Percentiles rank a stretch among this genome's conserved stretches.
Evolutionary conservation across 78 protist species (phyloP).

Genomic region (Dictyostelium firmibasis): DNA sequence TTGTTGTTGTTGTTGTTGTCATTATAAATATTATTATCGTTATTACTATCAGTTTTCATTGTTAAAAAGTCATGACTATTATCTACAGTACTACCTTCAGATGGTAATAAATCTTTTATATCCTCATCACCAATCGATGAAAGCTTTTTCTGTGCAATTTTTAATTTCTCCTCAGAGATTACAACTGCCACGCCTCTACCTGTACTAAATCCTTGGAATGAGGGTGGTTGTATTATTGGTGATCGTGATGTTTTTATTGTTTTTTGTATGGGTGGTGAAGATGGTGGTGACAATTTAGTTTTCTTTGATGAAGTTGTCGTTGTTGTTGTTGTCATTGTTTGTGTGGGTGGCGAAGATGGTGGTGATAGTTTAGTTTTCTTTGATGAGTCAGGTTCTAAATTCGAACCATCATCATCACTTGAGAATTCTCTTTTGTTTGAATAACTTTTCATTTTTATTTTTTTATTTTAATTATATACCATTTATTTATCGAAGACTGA

Average conservation of each 20-base stretch:
- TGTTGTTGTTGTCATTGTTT: not conserved
- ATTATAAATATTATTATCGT: not conserved
- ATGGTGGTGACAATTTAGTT: not conserved
- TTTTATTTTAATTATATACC: not conserved
- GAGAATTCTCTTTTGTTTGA: slow-evolving; percentile 6
- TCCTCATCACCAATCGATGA: not conserved
- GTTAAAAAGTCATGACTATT: not conserved
- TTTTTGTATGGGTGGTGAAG: not conserved
- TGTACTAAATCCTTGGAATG: not conserved
- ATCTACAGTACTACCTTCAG: not conserved
- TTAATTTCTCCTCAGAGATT: not conserved
- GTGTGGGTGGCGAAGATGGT: not conserved
- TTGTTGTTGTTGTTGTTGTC: not conserved
- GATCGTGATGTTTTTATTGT: not conserved
- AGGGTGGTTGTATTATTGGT: not conserved
- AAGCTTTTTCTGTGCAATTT: not conserved
- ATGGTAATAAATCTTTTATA: not conserved
- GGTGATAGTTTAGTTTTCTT: not conserved
- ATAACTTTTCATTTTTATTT: not conserved
- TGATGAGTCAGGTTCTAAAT: not conserved
- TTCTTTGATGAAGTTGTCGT: not conserved
- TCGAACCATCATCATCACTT: not conserved
- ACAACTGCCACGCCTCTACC: not conserved
- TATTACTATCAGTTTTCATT: not conserved
- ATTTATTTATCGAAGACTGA: not conserved